Percentiles rank a stretch among this genome's conserved stretches.
Evolutionary conservation across 257 asterid species (phyloP).

Genomic region (Lycium ferocissimum): DNA sequence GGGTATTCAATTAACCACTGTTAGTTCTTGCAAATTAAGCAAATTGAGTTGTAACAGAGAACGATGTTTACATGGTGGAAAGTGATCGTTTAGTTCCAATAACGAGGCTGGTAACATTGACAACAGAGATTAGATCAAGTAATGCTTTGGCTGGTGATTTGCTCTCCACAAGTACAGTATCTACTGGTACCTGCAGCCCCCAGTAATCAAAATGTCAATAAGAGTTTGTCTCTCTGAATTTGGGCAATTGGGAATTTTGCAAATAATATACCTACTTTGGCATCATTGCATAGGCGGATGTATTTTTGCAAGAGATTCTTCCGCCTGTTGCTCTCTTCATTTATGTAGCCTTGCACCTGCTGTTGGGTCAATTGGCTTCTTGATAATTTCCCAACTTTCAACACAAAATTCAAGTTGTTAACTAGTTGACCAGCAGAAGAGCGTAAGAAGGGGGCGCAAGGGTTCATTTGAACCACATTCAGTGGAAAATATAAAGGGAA

Average conservation of each 20-base stretch:
- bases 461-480: too few species aligned
- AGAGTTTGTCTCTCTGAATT: not conserved
- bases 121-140: constrained; percentile 67
- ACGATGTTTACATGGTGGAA: constrained; percentile 22
- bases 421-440: not conserved
- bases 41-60: not conserved
- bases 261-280: constrained; percentile 50
- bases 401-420: constrained; percentile 24
- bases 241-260: not conserved
- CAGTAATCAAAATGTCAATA: not conserved
- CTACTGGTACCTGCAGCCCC: constrained; percentile 60
- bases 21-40: too few species aligned
- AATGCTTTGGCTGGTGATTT: constrained; percentile 71
- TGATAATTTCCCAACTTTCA: constrained; percentile 76
- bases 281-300: constrained; percentile 69
- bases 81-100: constrained; percentile 53
- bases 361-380: constrained; percentile 78
- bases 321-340: constrained; percentile 71
- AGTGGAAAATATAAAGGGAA: too few species aligned
- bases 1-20: too few species aligned
- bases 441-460: too few species aligned
- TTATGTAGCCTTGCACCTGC: constrained; percentile 61
- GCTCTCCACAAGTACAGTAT: constrained; percentile 89
- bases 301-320: constrained; percentile 67
- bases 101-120: constrained; percentile 63